Percentiles rank a stretch among this genome's conserved stretches.
These are phyloP conservation scores for Wilcoxina mikolae DNA, from an alignment of 495 filamentous ascomycete species.

Conservation along the genomic window DNA sequence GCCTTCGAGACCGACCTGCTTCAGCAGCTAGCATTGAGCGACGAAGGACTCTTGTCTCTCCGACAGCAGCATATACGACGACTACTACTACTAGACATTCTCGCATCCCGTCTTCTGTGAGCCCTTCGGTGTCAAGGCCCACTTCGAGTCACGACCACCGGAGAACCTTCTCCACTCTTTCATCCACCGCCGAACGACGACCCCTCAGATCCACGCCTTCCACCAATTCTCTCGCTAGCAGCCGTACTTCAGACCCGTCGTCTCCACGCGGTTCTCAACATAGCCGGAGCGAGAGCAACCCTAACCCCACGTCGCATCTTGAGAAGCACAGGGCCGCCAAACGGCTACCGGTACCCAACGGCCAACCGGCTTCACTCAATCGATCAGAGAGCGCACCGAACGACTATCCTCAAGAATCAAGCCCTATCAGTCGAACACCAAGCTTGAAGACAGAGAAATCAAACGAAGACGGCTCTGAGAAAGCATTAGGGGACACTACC, in stretches of 20 bases:
- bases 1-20: neutral
- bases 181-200: slow-evolving; percentile 3
- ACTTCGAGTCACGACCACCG: slow-evolving; percentile 3
- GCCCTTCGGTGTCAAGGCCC: slow-evolving; percentile 2
- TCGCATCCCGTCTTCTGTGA: neutral
- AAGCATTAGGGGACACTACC: neutral
- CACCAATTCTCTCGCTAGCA: neutral
- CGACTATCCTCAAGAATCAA: neutral
- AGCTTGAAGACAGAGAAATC: neutral
- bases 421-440: neutral
- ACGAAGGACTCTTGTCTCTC: neutral
- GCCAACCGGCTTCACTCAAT: neutral
- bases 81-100: neutral
- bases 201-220: slow-evolving; percentile 1
- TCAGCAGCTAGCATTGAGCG: slow-evolving; percentile 6
- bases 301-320: neutral
- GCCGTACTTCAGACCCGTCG: neutral
- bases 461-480: neutral
- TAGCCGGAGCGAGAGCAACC: slow-evolving; percentile 1
- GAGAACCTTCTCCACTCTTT: slow-evolving; percentile 4
- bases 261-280: neutral
- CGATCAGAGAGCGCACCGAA: slow-evolving; percentile 3
- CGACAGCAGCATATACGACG: neutral
- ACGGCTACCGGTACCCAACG: neutral
- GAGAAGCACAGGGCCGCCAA: neutral